A percentile compares a stretch with the other conserved stretches of the same genome.
Conservation (phyloP, 306 rosid genomes). For the Prunus fruticosa region DNA sequence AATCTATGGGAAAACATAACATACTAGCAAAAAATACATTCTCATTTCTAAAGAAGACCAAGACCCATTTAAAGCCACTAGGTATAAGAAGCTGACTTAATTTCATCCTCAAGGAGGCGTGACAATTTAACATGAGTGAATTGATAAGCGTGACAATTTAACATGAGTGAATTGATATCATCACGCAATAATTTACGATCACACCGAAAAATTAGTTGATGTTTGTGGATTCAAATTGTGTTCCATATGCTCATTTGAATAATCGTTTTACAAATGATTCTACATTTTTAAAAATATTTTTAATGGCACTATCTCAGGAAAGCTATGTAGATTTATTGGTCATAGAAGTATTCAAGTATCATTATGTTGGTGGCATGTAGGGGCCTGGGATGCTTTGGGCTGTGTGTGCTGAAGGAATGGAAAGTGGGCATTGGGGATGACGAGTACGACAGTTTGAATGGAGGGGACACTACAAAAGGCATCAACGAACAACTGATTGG, state of each 20-base stretch:
- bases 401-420: background rate
- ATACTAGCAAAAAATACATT: background rate
- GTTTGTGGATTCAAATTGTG: background rate
- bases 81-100: background rate
- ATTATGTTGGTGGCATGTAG: conserved; percentile 12
- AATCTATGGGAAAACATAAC: conserved; percentile 7
- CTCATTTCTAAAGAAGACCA: background rate
- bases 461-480: conserved; percentile 10
- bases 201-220: background rate
- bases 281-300: background rate
- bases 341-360: conserved; percentile 3
- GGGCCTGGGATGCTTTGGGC: conserved; percentile 19
- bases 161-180: too few relatives aligned
- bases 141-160: too few relatives aligned
- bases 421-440: conserved; percentile 21
- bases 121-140: too few relatives aligned
- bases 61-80: too few relatives aligned
- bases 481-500: conserved; percentile 8
- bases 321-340: background rate
- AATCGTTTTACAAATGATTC: background rate
- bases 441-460: conserved; percentile 26
- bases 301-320: background rate
- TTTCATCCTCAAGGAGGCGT: background rate
- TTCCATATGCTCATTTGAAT: background rate
- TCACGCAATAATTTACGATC: too few relatives aligned